phyloP scores from a whole-genome alignment of 2,329 filamentous ascomycete genomes.

The Drechslera avenae region DNA sequence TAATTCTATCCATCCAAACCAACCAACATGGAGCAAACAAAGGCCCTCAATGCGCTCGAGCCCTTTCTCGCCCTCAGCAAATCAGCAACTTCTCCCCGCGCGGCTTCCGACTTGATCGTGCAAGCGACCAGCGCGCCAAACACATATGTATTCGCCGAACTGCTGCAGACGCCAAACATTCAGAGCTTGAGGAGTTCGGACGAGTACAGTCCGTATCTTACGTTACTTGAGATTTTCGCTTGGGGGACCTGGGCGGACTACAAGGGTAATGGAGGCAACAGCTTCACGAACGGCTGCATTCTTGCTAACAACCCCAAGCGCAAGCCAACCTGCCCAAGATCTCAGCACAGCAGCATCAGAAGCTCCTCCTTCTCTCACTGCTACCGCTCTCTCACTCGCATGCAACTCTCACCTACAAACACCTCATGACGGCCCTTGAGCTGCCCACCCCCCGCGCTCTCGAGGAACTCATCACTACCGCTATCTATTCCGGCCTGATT shows the following conservation, averaged over 20 bases:
- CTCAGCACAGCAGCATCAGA: slow-evolving; percentile 73
- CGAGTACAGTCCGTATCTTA: slow-evolving; percentile 68
- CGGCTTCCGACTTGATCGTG: slow-evolving; percentile 81
- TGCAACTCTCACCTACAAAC: slow-evolving; percentile 69
- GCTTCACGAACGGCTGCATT: neutral
- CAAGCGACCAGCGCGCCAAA: slow-evolving; percentile 88
- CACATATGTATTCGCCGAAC: slow-evolving; percentile 91
- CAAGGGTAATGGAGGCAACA: slow-evolving; percentile 54
- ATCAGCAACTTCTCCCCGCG: slow-evolving; percentile 80
- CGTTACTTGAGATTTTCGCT: slow-evolving; percentile 84
- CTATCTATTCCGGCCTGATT: slow-evolving; percentile 85
- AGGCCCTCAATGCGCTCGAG: slow-evolving; percentile 66
- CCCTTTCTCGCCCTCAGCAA: slow-evolving; percentile 91
- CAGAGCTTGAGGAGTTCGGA: slow-evolving; percentile 69
- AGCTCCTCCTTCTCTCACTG: slow-evolving; percentile 89
- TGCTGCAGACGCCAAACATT: slow-evolving; percentile 81
- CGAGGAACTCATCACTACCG: slow-evolving; percentile 83
- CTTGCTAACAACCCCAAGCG: slow-evolving; percentile 16
- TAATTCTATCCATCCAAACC: neutral
- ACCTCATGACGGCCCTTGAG: slow-evolving; percentile 69
- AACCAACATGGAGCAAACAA: slow-evolving; percentile 73
- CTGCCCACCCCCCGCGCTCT: slow-evolving; percentile 72
- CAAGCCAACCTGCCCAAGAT: slow-evolving; percentile 70
- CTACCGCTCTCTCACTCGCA: slow-evolving; percentile 77
- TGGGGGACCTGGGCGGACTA: slow-evolving; percentile 89